Conservation (phyloP, 495 filamentous ascomycete genomes). For the Achaetomiella virescens region DNA sequence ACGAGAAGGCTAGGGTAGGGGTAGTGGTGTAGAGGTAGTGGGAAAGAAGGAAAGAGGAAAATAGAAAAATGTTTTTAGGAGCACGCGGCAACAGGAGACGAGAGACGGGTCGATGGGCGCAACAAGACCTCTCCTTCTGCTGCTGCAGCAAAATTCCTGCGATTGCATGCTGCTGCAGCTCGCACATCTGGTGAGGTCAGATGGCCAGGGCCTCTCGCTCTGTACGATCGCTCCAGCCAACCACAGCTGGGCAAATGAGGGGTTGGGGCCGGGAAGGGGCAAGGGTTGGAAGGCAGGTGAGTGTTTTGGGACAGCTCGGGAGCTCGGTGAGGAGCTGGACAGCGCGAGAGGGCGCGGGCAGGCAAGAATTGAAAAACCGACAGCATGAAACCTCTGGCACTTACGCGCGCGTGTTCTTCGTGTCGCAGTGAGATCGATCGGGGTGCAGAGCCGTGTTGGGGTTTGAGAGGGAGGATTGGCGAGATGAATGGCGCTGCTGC, state of each 20-base stretch:
- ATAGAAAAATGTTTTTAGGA: too few relatives aligned
- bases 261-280: constrained; percentile 23
- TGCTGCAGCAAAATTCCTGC: constrained; percentile 4
- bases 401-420: constrained; percentile 15
- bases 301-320: constrained; percentile 25
- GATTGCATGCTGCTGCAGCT: constrained; percentile 21
- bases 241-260: constrained; percentile 25
- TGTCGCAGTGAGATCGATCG: constrained; percentile 3
- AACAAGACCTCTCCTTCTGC: not conserved
- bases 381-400: constrained; percentile 4
- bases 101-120: not conserved
- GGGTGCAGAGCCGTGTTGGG: not conserved
- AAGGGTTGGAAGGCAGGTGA: constrained; percentile 25
- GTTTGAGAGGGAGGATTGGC: constrained; percentile 8
- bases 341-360: not conserved
- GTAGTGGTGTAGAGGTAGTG: not conserved
- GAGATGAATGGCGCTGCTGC: constrained; percentile 4
- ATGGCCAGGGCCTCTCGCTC: constrained; percentile 30
- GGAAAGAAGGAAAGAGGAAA: constrained; percentile 1
- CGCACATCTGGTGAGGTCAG: constrained; percentile 34
- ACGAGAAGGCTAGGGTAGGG: not conserved
- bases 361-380: constrained; percentile 2
- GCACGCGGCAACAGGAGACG: not conserved
- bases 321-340: constrained; percentile 19
- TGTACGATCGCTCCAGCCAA: constrained; percentile 28